Percentiles rank a stretch among this genome's conserved stretches.
phyloP scores from a whole-genome alignment of 1,284 basidiomycete species.

The Cystobasidiaceae sp. region DNA sequence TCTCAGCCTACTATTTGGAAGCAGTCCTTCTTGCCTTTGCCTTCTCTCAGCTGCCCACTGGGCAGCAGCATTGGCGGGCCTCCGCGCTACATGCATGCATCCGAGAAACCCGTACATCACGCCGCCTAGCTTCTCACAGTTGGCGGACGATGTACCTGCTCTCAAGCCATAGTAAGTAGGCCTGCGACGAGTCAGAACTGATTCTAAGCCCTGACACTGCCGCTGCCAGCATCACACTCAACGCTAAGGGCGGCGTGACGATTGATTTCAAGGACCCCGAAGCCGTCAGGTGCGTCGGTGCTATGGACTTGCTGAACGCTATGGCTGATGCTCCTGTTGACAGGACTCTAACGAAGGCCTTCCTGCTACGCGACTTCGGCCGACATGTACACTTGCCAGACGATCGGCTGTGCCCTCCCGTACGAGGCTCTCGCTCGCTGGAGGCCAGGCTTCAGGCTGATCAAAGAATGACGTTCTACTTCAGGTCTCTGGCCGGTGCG shows the following conservation, averaged over 20 bases:
- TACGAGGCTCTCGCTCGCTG: slow-evolving; percentile 48
- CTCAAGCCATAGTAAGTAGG: slow-evolving; percentile 59
- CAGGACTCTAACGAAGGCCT: slow-evolving; percentile 68
- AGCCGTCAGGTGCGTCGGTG: slow-evolving; percentile 45
- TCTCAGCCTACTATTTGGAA: too few species aligned
- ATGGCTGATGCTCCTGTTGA: background rate
- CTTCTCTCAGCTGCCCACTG: too few species aligned
- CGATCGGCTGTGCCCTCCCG: slow-evolving; percentile 78
- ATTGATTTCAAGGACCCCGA: slow-evolving; percentile 68
- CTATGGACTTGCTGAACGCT: background rate
- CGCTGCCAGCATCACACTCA: slow-evolving; percentile 44
- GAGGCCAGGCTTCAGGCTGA: too few species aligned
- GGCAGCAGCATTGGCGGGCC: too few species aligned
- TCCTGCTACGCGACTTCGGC: slow-evolving; percentile 68
- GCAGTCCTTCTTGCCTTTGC: too few species aligned
- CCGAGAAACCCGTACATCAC: slow-evolving; percentile 45
- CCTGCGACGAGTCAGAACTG: background rate
- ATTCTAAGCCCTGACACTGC: background rate
- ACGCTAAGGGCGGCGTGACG: slow-evolving; percentile 47
- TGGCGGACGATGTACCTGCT: slow-evolving; percentile 58
- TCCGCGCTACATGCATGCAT: too few species aligned
- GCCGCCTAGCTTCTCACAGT: slow-evolving; percentile 60
- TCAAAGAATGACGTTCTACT: too few species aligned
- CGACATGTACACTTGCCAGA: slow-evolving; percentile 60
- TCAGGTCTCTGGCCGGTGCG: slow-evolving; percentile 38